Percentiles rank a stretch among this genome's conserved stretches.
These are phyloP conservation scores for Pestalotiopsis sp. DNA, from an alignment of 2,329 filamentous ascomycete species.

Conservation along the genomic window DNA sequence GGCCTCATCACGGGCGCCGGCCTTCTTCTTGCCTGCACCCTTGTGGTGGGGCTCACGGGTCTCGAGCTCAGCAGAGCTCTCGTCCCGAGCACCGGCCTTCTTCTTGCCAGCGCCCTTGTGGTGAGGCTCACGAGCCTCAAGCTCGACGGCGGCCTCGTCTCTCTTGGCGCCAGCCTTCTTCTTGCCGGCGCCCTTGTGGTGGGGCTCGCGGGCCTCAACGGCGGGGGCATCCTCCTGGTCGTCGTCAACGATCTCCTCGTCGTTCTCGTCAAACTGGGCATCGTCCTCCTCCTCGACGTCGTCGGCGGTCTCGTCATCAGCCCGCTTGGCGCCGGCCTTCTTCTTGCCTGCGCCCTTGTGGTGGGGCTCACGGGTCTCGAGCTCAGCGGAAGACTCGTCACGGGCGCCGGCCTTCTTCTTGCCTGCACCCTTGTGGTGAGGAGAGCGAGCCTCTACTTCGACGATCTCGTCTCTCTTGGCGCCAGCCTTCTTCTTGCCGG, in stretches of 20 bases:
- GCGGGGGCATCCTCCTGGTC: background rate
- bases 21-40: conserved; percentile 9
- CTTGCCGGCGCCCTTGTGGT: conserved; percentile 11
- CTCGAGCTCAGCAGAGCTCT: conserved; percentile 4
- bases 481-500: conserved; percentile 11
- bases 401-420: background rate
- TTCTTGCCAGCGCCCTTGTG: conserved; percentile 22
- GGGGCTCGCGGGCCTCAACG: conserved; percentile 14
- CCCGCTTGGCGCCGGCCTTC: conserved; percentile 7
- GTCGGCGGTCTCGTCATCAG: background rate
- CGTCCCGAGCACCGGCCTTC: conserved; percentile 11
- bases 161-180: conserved; percentile 10
- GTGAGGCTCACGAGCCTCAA: conserved; percentile 17
- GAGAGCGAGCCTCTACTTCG: conserved; percentile 15
- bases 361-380: conserved; percentile 15
- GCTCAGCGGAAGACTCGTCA: conserved; percentile 11
- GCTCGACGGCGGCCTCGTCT: conserved; percentile 4
- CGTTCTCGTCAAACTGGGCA: conserved; percentile 7
- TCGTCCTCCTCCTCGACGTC: background rate
- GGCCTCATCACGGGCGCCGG: conserved; percentile 6
- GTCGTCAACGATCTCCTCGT: conserved; percentile 1
- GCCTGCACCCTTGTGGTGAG: conserved; percentile 15
- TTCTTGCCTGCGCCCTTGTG: conserved; percentile 7
- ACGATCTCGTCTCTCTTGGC: conserved; percentile 13
- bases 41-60: conserved; percentile 15